Evolutionary conservation across 1,284 basidiomycete genomes (phyloP).

Genomic region (Flammula alnicola): DNA sequence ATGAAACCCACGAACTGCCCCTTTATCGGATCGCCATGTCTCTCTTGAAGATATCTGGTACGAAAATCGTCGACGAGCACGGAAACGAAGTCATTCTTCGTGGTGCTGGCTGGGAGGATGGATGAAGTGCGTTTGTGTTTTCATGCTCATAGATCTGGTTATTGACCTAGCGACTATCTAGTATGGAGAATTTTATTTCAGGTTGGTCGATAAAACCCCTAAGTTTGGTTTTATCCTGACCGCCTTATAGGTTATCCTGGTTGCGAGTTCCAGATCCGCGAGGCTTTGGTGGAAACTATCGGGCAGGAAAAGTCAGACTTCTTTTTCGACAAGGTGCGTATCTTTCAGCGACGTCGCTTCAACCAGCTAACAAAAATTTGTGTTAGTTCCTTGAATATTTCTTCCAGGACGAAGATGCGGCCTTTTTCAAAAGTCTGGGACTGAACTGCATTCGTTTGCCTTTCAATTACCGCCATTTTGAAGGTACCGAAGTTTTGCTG

Average conservation of each 20-base stretch:
- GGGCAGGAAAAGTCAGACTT: slow-evolving; percentile 74
- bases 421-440: slow-evolving; percentile 71
- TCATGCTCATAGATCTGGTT: neutral
- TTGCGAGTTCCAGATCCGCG: slow-evolving; percentile 57
- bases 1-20: neutral
- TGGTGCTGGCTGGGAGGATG: slow-evolving; percentile 74
- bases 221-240: neutral
- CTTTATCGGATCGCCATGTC: slow-evolving; percentile 32
- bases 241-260: slow-evolving; percentile 38
- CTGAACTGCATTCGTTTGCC: slow-evolving; percentile 75
- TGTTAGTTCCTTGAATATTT: slow-evolving; percentile 74
- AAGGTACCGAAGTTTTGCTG: slow-evolving; percentile 41
- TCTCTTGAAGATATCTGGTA: slow-evolving; percentile 59
- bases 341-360: neutral
- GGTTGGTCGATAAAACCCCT: slow-evolving; percentile 23
- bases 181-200: slow-evolving; percentile 47
- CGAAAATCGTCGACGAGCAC: slow-evolving; percentile 60
- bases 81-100: slow-evolving; percentile 63
- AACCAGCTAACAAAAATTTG: neutral
- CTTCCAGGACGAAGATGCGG: slow-evolving; percentile 70
- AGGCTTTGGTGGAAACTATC: slow-evolving; percentile 68
- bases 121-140: slow-evolving; percentile 59
- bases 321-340: slow-evolving; percentile 76
- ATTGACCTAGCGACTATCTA: slow-evolving; percentile 17
- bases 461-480: slow-evolving; percentile 73